Conservation (phyloP, 768 basidiomycete species). For the Pisolithus tinctorius region DNA sequence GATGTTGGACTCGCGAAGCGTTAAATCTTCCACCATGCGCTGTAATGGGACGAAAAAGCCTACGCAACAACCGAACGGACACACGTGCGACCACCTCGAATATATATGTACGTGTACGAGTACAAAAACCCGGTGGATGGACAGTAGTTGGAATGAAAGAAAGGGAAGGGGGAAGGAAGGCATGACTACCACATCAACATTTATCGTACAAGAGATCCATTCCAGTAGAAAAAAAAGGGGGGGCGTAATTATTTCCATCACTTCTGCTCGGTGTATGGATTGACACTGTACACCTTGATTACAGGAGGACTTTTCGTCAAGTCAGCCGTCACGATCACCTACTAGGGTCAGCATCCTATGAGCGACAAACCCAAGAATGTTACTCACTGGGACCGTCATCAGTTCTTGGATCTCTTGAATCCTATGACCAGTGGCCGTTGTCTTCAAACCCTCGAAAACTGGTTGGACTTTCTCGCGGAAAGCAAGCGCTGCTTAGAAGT, state of each 20-base stretch:
- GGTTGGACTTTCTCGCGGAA: conserved; percentile 74
- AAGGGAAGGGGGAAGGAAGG: conserved; percentile 20
- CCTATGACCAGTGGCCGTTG: conserved; percentile 73
- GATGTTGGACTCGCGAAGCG: conserved; percentile 1
- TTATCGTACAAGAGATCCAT: conserved; percentile 24
- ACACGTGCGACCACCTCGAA: conserved; percentile 14
- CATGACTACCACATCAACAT: conserved; percentile 22
- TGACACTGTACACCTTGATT: conserved; percentile 95
- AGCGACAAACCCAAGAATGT: background rate
- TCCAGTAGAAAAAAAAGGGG: conserved; percentile 1
- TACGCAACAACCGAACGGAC: conserved; percentile 12
- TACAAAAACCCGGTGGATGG: conserved; percentile 21
- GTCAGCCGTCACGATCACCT: conserved; percentile 95
- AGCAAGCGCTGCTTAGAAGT: conserved; percentile 72
- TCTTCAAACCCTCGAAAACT: conserved; percentile 77
- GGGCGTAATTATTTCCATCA: conserved; percentile 24
- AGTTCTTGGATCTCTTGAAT: conserved; percentile 93
- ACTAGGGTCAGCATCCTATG: conserved; percentile 6
- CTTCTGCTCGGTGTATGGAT: conserved; percentile 72
- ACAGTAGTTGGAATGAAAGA: conserved; percentile 25
- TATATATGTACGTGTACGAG: conserved; percentile 18
- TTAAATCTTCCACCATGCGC: conserved; percentile 11
- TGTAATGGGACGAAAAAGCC: conserved; percentile 12
- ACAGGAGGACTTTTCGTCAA: conserved; percentile 94
- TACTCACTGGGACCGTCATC: conserved; percentile 85